Evolutionary conservation across 2,329 filamentous ascomycete species (phyloP).

Genomic region (Sporothrix globosa): DNA sequence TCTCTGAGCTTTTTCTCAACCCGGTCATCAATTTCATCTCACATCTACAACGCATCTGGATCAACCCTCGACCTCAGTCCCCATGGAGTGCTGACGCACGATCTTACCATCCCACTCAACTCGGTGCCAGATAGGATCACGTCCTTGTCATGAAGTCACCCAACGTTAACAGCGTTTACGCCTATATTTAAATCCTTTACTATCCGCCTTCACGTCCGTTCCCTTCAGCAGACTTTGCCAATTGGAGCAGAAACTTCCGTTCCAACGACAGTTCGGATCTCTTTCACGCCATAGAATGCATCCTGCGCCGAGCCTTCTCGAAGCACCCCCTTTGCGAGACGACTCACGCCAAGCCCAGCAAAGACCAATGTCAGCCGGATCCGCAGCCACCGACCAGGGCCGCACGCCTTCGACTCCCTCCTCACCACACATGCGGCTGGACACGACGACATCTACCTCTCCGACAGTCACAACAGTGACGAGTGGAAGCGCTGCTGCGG

Average conservation of each 20-base stretch:
- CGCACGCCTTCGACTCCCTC: conserved; percentile 38
- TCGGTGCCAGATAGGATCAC: background rate
- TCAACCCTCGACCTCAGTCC: background rate
- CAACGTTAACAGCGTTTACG: background rate
- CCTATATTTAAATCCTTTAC: background rate
- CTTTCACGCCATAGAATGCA: conserved; percentile 40
- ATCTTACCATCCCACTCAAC: background rate
- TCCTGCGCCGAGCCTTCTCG: conserved; percentile 42
- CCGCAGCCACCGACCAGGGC: conserved; percentile 34
- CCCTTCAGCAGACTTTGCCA: background rate
- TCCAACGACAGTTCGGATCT: background rate
- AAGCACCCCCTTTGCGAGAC: conserved; percentile 41
- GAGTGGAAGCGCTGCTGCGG: conserved; percentile 45
- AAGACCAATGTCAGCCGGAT: conserved; percentile 35
- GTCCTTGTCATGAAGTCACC: conserved; percentile 11
- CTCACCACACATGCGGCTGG: conserved; percentile 49
- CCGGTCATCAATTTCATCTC: background rate
- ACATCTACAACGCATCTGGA: background rate
- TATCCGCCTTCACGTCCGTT: no score
- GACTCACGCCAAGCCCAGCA: conserved; percentile 38
- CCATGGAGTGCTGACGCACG: conserved; percentile 28
- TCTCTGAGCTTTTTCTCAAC: background rate
- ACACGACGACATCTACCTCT: conserved; percentile 58
- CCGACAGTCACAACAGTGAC: conserved; percentile 56
- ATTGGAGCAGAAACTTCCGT: background rate